A percentile compares a stretch with the other conserved stretches of the same genome.
phyloP scores from a whole-genome alignment of 768 basidiomycete genomes.

The Hortiboletus campestris region DNA sequence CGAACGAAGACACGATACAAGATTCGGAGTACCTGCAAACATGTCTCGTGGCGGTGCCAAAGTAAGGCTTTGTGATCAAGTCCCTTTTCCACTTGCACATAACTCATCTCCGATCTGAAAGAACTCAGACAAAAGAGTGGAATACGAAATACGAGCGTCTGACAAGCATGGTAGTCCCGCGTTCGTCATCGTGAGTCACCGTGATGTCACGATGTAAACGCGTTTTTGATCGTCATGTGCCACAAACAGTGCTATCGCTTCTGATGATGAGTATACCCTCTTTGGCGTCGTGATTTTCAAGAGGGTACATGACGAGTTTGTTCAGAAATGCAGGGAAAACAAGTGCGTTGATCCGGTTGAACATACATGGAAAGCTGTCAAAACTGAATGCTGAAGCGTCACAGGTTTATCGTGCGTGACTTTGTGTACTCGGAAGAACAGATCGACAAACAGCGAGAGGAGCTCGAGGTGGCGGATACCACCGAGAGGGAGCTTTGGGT shows the following conservation, averaged over 20 bases:
- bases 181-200: constrained; percentile 73
- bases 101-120: constrained; percentile 31
- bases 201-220: constrained; percentile 12
- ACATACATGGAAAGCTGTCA: neutral
- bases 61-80: constrained; percentile 48
- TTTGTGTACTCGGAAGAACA: constrained; percentile 86
- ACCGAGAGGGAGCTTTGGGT: constrained; percentile 99
- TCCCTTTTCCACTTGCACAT: constrained; percentile 9
- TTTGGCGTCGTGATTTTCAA: constrained; percentile 88
- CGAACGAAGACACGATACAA: constrained; percentile 74
- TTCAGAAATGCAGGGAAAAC: constrained; percentile 91
- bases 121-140: constrained; percentile 87
- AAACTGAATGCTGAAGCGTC: constrained; percentile 7
- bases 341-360: constrained; percentile 54
- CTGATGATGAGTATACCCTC: constrained; percentile 87
- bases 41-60: constrained; percentile 89
- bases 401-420: constrained; percentile 91
- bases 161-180: constrained; percentile 86
- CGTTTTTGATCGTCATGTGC: constrained; percentile 19
- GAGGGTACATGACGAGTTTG: constrained; percentile 87
- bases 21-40: constrained; percentile 96
- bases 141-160: constrained; percentile 84
- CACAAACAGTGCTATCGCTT: constrained; percentile 58
- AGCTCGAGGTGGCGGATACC: constrained; percentile 71
- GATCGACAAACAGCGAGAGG: constrained; percentile 75